Evolutionary conservation across 2,329 filamentous ascomycete species (phyloP).

Genomic region (Alternaria sp.): DNA sequence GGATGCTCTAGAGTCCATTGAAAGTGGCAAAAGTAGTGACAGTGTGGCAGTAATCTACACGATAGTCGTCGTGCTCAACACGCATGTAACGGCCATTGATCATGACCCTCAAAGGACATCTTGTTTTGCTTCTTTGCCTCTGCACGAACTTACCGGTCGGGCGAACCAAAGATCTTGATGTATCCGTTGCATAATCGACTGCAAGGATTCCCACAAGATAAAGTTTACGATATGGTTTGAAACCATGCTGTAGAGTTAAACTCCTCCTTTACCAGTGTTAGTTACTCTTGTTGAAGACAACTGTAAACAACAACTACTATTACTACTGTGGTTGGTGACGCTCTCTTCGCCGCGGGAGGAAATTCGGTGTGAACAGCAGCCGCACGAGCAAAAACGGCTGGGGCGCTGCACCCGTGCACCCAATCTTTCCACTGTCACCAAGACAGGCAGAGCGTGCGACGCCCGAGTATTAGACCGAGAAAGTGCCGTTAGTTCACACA

Average conservation of each 20-base stretch:
- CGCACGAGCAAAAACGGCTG: slow-evolving; percentile 8
- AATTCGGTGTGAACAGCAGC: slow-evolving; percentile 1
- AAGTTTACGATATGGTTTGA: slow-evolving; percentile 1
- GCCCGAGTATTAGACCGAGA: slow-evolving; percentile 1
- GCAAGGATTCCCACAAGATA: background rate
- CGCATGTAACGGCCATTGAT: background rate
- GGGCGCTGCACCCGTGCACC: slow-evolving; percentile 5
- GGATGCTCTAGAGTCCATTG: background rate
- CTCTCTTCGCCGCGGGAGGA: background rate
- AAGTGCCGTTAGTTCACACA: slow-evolving; percentile 5
- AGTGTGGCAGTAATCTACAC: background rate
- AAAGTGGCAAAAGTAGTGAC: background rate
- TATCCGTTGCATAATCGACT: slow-evolving; percentile 2
- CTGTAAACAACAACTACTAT: slow-evolving; percentile 2
- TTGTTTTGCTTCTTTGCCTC: slow-evolving; percentile 1
- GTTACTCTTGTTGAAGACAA: background rate
- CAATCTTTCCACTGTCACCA: slow-evolving; percentile 1
- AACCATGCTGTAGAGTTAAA: background rate
- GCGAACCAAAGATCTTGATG: slow-evolving; percentile 1
- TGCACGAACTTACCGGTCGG: background rate
- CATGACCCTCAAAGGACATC: background rate
- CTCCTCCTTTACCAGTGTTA: background rate
- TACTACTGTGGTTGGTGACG: background rate
- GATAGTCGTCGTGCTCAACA: background rate
- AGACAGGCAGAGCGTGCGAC: slow-evolving; percentile 2